phyloP scores from a whole-genome alignment of 2,329 filamentous ascomycete genomes.

The Trichoderma sp. region DNA sequence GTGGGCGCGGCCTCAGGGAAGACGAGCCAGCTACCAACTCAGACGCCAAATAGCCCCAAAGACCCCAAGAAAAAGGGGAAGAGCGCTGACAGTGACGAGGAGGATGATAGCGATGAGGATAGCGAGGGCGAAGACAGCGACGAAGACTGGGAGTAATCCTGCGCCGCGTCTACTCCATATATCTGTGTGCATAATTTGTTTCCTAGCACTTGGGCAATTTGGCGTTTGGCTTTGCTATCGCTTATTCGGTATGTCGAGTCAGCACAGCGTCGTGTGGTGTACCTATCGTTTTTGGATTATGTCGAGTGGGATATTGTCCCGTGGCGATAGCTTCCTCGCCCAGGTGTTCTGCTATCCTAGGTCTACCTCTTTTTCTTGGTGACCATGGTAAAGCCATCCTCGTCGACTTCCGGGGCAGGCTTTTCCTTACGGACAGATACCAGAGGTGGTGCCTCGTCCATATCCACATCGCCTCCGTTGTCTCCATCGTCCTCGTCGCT shows the following conservation, averaged over 20 bases:
- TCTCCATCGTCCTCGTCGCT: constrained; percentile 61
- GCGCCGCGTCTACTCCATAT: neutral
- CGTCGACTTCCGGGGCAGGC: constrained; percentile 70
- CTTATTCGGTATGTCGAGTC: constrained; percentile 20
- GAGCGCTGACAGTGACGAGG: constrained; percentile 36
- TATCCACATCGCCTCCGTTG: constrained; percentile 61
- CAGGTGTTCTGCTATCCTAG: constrained; percentile 20
- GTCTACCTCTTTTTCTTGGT: constrained; percentile 65
- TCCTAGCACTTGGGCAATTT: constrained; percentile 32
- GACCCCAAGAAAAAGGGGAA: constrained; percentile 53
- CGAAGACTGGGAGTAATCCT: constrained; percentile 72
- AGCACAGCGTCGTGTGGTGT: constrained; percentile 23
- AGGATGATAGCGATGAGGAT: constrained; percentile 47
- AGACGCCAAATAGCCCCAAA: constrained; percentile 74
- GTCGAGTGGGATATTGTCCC: neutral
- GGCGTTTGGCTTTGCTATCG: constrained; percentile 39
- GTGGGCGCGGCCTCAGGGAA: constrained; percentile 76
- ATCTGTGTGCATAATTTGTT: constrained; percentile 20
- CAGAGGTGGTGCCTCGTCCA: constrained; percentile 68
- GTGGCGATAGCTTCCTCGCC: neutral
- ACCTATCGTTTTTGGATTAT: constrained; percentile 25
- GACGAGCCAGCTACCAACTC: constrained; percentile 79
- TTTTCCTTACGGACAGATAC: constrained; percentile 62
- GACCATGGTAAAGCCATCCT: constrained; percentile 80
- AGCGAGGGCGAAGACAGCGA: constrained; percentile 53